A percentile compares a stretch with the other conserved stretches of the same genome.
Conservation (phyloP, 176 grass and related monocot genomes). For the Zizania latifolia region DNA sequence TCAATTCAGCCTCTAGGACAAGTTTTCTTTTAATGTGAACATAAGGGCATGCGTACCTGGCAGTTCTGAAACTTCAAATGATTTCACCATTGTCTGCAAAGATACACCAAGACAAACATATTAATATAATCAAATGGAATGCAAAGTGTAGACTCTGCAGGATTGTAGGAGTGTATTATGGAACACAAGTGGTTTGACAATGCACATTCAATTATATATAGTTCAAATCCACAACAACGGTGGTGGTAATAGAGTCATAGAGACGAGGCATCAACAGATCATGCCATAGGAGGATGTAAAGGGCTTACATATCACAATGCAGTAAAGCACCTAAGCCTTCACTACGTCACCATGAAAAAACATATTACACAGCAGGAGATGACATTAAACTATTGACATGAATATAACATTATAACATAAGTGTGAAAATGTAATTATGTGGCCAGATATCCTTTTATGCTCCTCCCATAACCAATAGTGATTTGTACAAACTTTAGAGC, state of each 20-base stretch:
- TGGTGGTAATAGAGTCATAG: background rate
- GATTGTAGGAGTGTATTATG: background rate
- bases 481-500: no score
- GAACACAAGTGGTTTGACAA: background rate
- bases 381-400: background rate
- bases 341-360: background rate
- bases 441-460: no score
- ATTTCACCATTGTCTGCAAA: slow-evolving; percentile 94
- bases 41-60: slow-evolving; percentile 55
- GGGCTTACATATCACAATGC: background rate
- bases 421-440: background rate
- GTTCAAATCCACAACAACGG: background rate
- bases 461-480: no score
- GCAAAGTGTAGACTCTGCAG: background rate
- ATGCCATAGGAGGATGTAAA: background rate
- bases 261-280: background rate
- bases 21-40: background rate
- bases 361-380: background rate
- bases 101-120: slow-evolving; percentile 26
- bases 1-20: background rate
- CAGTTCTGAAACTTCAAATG: slow-evolving; percentile 89
- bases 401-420: background rate
- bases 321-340: background rate
- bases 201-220: background rate
- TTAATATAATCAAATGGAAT: slow-evolving; percentile 13